Percentiles rank a stretch among this genome's conserved stretches.
Evolutionary conservation across 805 yeast species (phyloP).

Genomic region (Cyberlindnera mississippiensis): DNA sequence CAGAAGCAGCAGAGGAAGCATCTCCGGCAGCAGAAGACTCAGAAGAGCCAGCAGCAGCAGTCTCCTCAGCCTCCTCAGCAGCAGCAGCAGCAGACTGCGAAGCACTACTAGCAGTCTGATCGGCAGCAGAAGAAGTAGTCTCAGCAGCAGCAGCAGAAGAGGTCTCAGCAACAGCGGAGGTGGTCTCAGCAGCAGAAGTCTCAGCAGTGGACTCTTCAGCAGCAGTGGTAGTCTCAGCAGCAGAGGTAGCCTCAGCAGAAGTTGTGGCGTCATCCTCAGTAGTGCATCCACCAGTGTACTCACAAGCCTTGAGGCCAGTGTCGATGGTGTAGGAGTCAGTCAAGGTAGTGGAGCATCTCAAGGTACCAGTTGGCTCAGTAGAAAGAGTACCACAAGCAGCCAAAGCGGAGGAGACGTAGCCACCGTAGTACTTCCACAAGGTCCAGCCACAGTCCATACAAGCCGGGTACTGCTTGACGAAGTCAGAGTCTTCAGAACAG

Average conservation of each 20-base stretch:
- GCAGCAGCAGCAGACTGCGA: constrained; percentile 29
- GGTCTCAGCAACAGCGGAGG: constrained; percentile 13
- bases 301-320: constrained; percentile 26
- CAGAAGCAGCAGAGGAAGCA: constrained; percentile 9
- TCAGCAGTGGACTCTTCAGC: constrained; percentile 12
- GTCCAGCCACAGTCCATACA: constrained; percentile 38
- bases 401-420: constrained; percentile 26
- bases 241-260: constrained; percentile 10
- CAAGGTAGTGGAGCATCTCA: constrained; percentile 23
- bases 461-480: constrained; percentile 19
- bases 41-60: not conserved
- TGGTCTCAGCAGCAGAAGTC: constrained; percentile 11
- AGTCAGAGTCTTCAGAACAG: constrained; percentile 24
- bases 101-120: constrained; percentile 29
- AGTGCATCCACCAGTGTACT: constrained; percentile 34
- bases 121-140: constrained; percentile 25
- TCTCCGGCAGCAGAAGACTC: constrained; percentile 14
- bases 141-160: constrained; percentile 23
- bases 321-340: constrained; percentile 16
- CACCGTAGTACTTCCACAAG: constrained; percentile 30
- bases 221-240: constrained; percentile 3
- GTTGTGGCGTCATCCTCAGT: constrained; percentile 13
- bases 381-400: constrained; percentile 25
- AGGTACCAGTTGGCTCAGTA: constrained; percentile 33
- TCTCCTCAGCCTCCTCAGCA: constrained; percentile 1